Base-by-base conservation (phyloP, 306 rosid species). In the Trichosanthes truncata region DNA sequence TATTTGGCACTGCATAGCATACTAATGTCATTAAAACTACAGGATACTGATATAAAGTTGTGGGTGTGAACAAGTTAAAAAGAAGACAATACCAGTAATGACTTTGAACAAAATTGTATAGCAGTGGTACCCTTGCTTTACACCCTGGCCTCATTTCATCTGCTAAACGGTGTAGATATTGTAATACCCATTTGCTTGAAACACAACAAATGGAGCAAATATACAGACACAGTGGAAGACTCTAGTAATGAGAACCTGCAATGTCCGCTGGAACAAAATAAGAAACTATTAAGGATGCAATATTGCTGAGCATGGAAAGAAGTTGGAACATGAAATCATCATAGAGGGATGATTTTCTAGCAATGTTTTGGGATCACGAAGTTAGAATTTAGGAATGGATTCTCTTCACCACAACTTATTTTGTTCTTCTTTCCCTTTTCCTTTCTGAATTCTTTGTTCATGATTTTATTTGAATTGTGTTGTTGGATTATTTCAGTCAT, bases 121-220 rank as follows among this genome's bases (percentile, higher is more conserved):
- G 87, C 79, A 92, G 61, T 3, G 98, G 97, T 29, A 95, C 84
- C 79, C 90, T 86, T 82, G 92, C 96, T 84, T 91, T 95, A 88
- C 97, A 95, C 97, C 98, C 92, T 45, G 97, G 96, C 81, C 97
- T 90, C 84, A 45, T 56, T 79, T 88, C 87, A 81, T 88, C 84
- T 60, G 83, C 89, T 81, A 35, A 79, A 55, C 74, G 92, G 77
- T 77, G 65, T 97, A 95, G 62, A 91, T 88, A 80, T 89, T 91
- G 87, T 83, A 82, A 86, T 92, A 95, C 67, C 96, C 98, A 65
- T 95, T 92, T 48, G 93, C 89, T 86, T 95, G 98, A 88, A 90
- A 92, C 72, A 89, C 93, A 56, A 87, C 12, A 81, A 95, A 92
- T 46, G 96, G 98, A 81, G 84, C 85, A 83, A 89, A 90, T 79